A percentile compares a stretch with the other conserved stretches of the same genome.
phyloP scores from a whole-genome alignment of 192 early-diverging fungal species.

The Coemansia brasiliensis region DNA sequence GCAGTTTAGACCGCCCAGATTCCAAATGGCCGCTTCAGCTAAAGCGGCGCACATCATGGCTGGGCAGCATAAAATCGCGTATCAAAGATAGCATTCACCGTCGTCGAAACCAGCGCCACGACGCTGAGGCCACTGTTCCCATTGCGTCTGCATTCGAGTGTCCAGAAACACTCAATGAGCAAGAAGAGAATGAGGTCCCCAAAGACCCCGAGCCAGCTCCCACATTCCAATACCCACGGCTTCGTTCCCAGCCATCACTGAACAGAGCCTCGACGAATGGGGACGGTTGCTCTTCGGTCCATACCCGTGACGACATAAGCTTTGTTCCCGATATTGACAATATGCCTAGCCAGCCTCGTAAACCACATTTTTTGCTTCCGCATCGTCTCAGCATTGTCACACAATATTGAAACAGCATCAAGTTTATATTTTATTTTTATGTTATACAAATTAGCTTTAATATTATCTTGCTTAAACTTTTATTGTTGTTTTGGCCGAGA shows the following conservation, averaged over 20 bases:
- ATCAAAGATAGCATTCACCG: constrained; percentile 7
- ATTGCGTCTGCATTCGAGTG: neutral
- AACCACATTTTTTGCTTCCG: constrained; percentile 35
- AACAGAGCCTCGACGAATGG: constrained; percentile 6
- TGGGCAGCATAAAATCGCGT: constrained; percentile 27
- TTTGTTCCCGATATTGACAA: constrained; percentile 32
- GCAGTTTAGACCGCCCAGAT: constrained; percentile 5
- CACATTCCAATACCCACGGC: constrained; percentile 25
- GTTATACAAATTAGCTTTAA: too few species aligned
- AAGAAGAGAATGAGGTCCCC: too few species aligned
- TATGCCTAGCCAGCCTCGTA: constrained; percentile 1
- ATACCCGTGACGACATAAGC: constrained; percentile 5
- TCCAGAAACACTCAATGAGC: neutral
- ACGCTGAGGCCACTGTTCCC: neutral
- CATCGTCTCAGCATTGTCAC: constrained; percentile 16
- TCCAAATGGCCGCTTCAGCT: constrained; percentile 6
- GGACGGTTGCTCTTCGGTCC: constrained; percentile 8
- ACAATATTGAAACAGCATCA: constrained; percentile 11
- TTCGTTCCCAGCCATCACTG: constrained; percentile 49
- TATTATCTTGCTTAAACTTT: neutral
- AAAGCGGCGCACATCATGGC: constrained; percentile 23
- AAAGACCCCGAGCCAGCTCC: constrained; percentile 6
- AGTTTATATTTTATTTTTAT: neutral
- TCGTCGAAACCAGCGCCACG: constrained; percentile 2
- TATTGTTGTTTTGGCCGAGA: constrained; percentile 12